A percentile compares a stretch with the other conserved stretches of the same genome.
phyloP scores from a whole-genome alignment of 495 filamentous ascomycete species.

The Neurospora sp. region DNA sequence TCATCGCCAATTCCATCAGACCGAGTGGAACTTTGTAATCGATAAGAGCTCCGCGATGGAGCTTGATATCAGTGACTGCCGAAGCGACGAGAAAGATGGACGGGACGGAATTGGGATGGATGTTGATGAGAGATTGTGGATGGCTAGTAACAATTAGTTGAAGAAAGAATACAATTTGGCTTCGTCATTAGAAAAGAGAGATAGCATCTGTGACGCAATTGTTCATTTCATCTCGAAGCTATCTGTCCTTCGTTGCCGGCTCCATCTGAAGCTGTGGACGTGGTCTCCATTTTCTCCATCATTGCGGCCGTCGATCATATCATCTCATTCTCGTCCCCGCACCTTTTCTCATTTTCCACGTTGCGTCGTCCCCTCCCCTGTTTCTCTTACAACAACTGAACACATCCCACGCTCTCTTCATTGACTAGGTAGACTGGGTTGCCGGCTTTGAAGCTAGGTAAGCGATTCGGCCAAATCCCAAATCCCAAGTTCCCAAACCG shows the following conservation, averaged over 20 bases:
- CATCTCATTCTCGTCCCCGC: background rate
- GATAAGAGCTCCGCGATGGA: background rate
- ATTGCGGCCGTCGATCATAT: background rate
- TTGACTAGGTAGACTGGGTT: background rate
- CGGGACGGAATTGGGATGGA: background rate
- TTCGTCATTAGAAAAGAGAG: background rate
- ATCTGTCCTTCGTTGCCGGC: background rate
- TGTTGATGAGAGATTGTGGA: background rate
- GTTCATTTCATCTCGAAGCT: background rate
- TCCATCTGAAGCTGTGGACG: background rate
- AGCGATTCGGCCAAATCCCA: background rate
- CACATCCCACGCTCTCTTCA: background rate
- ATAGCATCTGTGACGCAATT: background rate
- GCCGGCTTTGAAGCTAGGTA: background rate
- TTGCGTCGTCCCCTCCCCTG: background rate
- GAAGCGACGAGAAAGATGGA: background rate
- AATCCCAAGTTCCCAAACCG: background rate
- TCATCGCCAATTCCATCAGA: background rate
- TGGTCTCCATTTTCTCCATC: background rate
- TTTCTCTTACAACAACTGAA: background rate
- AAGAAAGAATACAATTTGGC: background rate
- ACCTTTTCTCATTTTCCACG: background rate
- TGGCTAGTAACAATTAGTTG: background rate
- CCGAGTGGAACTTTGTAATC: background rate
- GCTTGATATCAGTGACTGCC: background rate